Conservation (phyloP, 176 grass and related monocot species). For the Aegilops bicornis region DNA sequence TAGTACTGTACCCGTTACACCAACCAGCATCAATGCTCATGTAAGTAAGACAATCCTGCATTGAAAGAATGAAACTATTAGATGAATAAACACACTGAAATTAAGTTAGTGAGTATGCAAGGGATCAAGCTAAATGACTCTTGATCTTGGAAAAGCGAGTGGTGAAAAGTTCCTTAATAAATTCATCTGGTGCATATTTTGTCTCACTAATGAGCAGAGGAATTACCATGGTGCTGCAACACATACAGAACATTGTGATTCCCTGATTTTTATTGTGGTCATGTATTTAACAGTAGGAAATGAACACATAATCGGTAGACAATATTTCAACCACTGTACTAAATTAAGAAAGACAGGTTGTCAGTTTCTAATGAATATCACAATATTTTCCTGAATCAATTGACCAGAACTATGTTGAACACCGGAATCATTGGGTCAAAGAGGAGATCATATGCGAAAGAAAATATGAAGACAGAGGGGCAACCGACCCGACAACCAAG, state of each 20-base stretch:
- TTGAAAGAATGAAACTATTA: not conserved
- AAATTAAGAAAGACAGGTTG: not conserved
- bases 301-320: not conserved
- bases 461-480: too few relatives aligned
- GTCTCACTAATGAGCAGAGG: not conserved
- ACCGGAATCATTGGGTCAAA: too few relatives aligned
- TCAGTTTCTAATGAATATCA: not conserved
- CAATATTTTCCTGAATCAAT: too few relatives aligned
- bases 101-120: not conserved
- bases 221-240: not conserved
- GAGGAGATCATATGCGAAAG: too few relatives aligned
- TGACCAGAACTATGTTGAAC: too few relatives aligned
- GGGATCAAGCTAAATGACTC: not conserved
- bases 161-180: slow-evolving; percentile 24
- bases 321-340: slow-evolving; percentile 30
- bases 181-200: slow-evolving; percentile 11
- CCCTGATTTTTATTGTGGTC: not conserved
- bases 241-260: not conserved
- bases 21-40: slow-evolving; percentile 4
- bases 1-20: not conserved
- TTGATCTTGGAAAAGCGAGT: slow-evolving; percentile 9
- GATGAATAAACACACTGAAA: not conserved
- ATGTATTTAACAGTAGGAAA: slow-evolving; percentile 16
- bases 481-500: too few relatives aligned
- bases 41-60: not conserved